A percentile compares a stretch with the other conserved stretches of the same genome.
Evolutionary conservation across 495 filamentous ascomycete genomes (phyloP).

Genomic region (Margaritispora aquatica): DNA sequence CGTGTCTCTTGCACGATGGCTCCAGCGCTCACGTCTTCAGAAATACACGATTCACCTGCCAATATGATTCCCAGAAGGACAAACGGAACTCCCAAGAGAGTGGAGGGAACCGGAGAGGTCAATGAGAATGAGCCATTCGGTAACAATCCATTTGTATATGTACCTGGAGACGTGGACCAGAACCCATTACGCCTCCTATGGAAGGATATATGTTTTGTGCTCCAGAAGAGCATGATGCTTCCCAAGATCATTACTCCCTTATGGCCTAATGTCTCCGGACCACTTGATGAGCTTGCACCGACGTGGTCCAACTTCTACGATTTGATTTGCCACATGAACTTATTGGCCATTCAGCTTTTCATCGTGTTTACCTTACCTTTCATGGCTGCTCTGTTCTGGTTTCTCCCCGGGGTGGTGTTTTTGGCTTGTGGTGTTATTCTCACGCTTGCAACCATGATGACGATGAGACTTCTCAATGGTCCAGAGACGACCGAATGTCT

Average conservation of each 20-base stretch:
- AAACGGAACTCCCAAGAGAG: not conserved
- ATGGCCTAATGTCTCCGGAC: conserved; percentile 22
- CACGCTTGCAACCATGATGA: conserved; percentile 26
- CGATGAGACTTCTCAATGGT: conserved; percentile 11
- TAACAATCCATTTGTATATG: conserved; percentile 10
- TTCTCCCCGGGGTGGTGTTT: conserved; percentile 25
- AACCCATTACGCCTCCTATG: conserved; percentile 7
- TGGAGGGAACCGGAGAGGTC: not conserved
- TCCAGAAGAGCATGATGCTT: conserved; percentile 41
- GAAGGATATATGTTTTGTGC: conserved; percentile 44
- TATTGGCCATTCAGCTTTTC: conserved; percentile 43
- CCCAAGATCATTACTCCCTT: conserved; percentile 47
- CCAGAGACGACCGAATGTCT: conserved; percentile 7
- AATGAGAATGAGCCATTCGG: conserved; percentile 14
- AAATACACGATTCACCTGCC: not conserved
- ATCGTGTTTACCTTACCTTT: conserved; percentile 25
- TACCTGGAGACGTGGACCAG: conserved; percentile 10
- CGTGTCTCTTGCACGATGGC: not conserved
- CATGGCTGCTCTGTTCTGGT: conserved; percentile 36
- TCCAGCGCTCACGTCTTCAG: not conserved
- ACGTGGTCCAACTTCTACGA: conserved; percentile 43
- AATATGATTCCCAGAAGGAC: not conserved
- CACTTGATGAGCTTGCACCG: conserved; percentile 25
- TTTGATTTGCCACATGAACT: conserved; percentile 43
- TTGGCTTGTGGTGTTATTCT: conserved; percentile 30